Evolutionary conservation across 257 asterid species (phyloP), one percentile per base, ranked within the genome.

Genomic region (Scutellaria minor): DNA sequence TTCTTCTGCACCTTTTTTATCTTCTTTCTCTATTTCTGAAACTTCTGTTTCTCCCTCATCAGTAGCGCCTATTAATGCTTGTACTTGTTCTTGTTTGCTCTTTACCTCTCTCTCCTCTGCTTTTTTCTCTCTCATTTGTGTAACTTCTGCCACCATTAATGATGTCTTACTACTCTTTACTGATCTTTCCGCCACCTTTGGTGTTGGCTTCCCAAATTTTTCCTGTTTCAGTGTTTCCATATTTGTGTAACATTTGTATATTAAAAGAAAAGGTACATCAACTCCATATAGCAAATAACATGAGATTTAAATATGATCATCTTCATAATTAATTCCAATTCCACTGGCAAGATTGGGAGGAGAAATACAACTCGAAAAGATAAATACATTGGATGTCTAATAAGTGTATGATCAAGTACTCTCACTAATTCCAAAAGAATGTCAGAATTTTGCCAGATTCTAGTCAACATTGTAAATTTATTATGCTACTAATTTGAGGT

Each of bases 171-270:
- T 20, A 58, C 80, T 20, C 71, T 14, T 77, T 68, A 75, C 68
- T 77, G 57, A 22, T 14, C 3, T 73, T 70, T 77, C 88, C 40
- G 76, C 84, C 47, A 72, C 20, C 72, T 39, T 39, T 60, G 68
- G 73, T 55, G 73, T 40, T 27, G 80, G 80, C 74, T 74, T 85
- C 77, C 70, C 86, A 41, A 84, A 51, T 56, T 79, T 85, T 72
- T 68, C 86, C 98, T 93, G 96, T 74, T 80, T 68, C 59, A 67
- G 8, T 2, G n/a, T 73, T 70, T 73, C 59, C 66, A 27, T 58
- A 63, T 68, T 9, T 57, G 74, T 61, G 75, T 35, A 61, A 59
- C 31, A 31, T 9, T 42, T 47, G 53, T 12, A 20, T 14, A 24
- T 24, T 24, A 31, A 31, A 4, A 31, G 37, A 31, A 31, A 31